Evolutionary conservation across 2,329 filamentous ascomycete species (phyloP), one percentile per base, ranked within the genome.

Genomic region (Chaetomiaceae sp.): DNA sequence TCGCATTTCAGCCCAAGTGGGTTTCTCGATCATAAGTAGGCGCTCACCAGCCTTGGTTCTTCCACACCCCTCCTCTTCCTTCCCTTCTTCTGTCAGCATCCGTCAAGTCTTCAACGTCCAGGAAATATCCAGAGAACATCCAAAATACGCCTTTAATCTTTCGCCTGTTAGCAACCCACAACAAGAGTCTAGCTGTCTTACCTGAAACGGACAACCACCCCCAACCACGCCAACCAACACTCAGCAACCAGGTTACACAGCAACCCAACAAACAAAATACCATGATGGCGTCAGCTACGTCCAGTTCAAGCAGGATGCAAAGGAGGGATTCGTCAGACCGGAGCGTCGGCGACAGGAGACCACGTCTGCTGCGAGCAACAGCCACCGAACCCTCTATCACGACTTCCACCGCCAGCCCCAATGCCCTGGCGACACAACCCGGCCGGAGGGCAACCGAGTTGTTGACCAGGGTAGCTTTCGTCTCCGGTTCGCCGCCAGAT

Each of bases 351-450:
- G 65, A 70, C 51, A 70, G 75, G 56, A 71, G 78, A 53, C 79
- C 79, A 31, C 73, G 74, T 44, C 70, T 82, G 37, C 68, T 81
- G 38, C 71, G 79, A 52, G 75, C 79, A 23, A 73, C 71, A 48
- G 76, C 74, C 27, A 82, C 79, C 10, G 78, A 78, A 54, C 78
- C 79, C 4, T 79, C 77, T 23, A 74, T 82, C 57, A 81, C 77
- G 12, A 72, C 75, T 4, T 78, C 77, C 27, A 79, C 75, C 57
- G 74, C 73, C 30, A 77, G 73, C 54, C 69, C 74, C 47, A 74
- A 75, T 49, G 70, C 79, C 34, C 66, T 81, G 39, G 73, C 74
- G 13, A 73, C 67, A 2, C 72, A 74, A 54, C 70, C 73, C 10
- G 70, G 70, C 23, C 73, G 76, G 20, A 69, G 74, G 54, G 79